These are phyloP conservation scores for Sclerotiophoma versabilis DNA, from an alignment of 2,329 filamentous ascomycete genomes.

Conservation along the genomic window DNA sequence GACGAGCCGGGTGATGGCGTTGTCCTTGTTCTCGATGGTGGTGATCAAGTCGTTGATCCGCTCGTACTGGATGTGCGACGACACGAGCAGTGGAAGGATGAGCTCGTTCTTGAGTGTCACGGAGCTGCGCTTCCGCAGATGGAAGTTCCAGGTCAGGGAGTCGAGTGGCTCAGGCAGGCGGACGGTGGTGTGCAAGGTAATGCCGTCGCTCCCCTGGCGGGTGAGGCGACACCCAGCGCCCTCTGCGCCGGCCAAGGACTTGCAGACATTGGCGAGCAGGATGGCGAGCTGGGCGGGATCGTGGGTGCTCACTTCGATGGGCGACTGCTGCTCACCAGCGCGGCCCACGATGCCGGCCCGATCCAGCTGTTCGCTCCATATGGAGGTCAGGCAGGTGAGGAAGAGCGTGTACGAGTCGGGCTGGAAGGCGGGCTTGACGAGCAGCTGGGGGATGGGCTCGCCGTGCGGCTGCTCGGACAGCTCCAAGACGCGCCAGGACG, in stretches of 20 bases:
- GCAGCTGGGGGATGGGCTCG: constrained; percentile 62
- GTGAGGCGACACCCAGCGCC: constrained; percentile 47
- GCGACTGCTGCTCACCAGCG: constrained; percentile 68
- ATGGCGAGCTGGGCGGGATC: constrained; percentile 70
- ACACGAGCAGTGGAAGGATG: constrained; percentile 61
- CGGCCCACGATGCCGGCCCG: constrained; percentile 68
- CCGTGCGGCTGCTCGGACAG: constrained; percentile 31
- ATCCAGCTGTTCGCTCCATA: constrained; percentile 75
- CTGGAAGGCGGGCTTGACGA: constrained; percentile 67
- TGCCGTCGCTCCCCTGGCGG: constrained; percentile 39
- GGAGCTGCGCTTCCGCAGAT: constrained; percentile 56
- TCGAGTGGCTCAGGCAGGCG: constrained; percentile 68
- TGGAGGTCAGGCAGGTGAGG: constrained; percentile 73
- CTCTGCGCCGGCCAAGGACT: constrained; percentile 54
- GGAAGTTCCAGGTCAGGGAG: constrained; percentile 70
- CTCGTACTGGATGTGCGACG: constrained; percentile 55
- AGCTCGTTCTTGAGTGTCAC: constrained; percentile 57
- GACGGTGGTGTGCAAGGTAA: constrained; percentile 64
- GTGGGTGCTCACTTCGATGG: constrained; percentile 75
- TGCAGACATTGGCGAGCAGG: constrained; percentile 68
- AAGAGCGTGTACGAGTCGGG: constrained; percentile 67
- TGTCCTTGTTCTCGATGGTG: constrained; percentile 64
- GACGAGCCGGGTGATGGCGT: constrained; percentile 63
- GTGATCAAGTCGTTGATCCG: constrained; percentile 59
- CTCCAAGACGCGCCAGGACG: constrained; percentile 44